These are phyloP conservation scores for Cryptococcus jaspeensis DNA, from an alignment of 1,284 basidiomycete genomes.

Conservation along the genomic window DNA sequence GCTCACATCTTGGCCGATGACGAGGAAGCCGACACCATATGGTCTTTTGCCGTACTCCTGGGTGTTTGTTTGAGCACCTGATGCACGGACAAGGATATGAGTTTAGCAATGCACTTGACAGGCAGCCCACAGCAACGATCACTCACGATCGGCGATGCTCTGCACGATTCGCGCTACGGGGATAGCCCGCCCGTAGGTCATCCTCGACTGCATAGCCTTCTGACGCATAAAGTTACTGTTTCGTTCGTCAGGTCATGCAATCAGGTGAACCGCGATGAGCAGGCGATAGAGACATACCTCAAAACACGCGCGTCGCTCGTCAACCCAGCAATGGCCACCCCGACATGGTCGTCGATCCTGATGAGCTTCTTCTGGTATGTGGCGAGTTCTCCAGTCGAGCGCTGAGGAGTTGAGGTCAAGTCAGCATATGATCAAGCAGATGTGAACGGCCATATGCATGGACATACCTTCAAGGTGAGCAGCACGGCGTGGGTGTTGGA, in stretches of 20 bases:
- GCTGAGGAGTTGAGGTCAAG: conserved; percentile 55
- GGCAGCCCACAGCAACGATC: conserved; percentile 3
- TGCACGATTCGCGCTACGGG: conserved; percentile 91
- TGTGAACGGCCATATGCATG: neutral
- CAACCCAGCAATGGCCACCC: conserved; percentile 96
- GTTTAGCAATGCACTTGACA: conserved; percentile 5
- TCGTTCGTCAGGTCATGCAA: neutral
- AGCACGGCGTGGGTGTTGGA: conserved; percentile 94
- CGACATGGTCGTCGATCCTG: conserved; percentile 97
- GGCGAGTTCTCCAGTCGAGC: conserved; percentile 97
- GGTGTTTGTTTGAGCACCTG: conserved; percentile 98
- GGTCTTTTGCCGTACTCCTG: conserved; percentile 97
- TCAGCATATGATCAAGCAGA: neutral
- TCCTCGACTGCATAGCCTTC: conserved; percentile 91
- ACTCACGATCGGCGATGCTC: conserved; percentile 88
- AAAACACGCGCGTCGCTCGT: conserved; percentile 97
- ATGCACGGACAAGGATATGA: neutral
- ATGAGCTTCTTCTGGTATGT: conserved; percentile 99
- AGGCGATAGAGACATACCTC: conserved; percentile 60
- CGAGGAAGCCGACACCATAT: conserved; percentile 98
- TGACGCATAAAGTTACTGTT: conserved; percentile 97
- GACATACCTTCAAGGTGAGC: conserved; percentile 79
- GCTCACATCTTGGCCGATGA: conserved; percentile 82
- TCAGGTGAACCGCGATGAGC: neutral
- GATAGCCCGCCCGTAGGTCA: conserved; percentile 92